A percentile compares a stretch with the other conserved stretches of the same genome.
These are phyloP conservation scores for Dittrichia graveolens DNA, from an alignment of 129 eudicot species.

Conservation along the genomic window DNA sequence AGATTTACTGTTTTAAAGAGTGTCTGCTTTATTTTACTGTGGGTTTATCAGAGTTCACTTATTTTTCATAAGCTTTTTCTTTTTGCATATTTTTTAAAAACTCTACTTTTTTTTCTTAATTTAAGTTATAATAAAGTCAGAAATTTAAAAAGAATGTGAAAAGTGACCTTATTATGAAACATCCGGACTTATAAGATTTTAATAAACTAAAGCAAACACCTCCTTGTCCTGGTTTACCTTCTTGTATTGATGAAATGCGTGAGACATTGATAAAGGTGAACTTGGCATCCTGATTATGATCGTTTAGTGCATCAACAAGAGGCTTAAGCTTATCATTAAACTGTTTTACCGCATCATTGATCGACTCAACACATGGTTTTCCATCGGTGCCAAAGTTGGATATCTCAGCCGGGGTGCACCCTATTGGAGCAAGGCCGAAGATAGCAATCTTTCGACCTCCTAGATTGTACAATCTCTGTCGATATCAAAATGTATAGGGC, in stretches of 20 bases:
- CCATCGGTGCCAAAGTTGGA: not conserved
- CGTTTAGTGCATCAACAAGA: conserved; percentile 44
- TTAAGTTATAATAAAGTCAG: too few relatives aligned
- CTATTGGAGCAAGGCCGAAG: conserved; percentile 43
- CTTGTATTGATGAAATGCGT: conserved; percentile 20
- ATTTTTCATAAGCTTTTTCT: too few relatives aligned
- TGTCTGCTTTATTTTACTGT: too few relatives aligned
- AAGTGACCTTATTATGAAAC: too few relatives aligned
- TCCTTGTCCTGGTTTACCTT: conserved; percentile 20
- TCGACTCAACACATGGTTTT: conserved; percentile 30
- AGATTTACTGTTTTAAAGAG: too few relatives aligned
- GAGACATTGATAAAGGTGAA: conserved; percentile 37
- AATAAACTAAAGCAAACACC: too few relatives aligned
- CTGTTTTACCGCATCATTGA: conserved; percentile 16
- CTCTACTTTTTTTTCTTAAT: too few relatives aligned
- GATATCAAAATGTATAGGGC: not conserved
- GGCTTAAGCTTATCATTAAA: conserved; percentile 48
- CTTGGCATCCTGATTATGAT: conserved; percentile 27
- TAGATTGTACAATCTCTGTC: conserved; percentile 38
- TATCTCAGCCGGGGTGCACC: conserved; percentile 45
- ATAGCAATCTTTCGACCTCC: conserved; percentile 58
- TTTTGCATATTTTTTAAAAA: too few relatives aligned
- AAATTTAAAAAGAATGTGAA: too few relatives aligned
- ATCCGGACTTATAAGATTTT: too few relatives aligned
- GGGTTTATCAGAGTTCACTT: too few relatives aligned